A percentile compares a stretch with the other conserved stretches of the same genome.
Conservation (phyloP, 306 rosid genomes). For the Vigna trinervia region DNA sequence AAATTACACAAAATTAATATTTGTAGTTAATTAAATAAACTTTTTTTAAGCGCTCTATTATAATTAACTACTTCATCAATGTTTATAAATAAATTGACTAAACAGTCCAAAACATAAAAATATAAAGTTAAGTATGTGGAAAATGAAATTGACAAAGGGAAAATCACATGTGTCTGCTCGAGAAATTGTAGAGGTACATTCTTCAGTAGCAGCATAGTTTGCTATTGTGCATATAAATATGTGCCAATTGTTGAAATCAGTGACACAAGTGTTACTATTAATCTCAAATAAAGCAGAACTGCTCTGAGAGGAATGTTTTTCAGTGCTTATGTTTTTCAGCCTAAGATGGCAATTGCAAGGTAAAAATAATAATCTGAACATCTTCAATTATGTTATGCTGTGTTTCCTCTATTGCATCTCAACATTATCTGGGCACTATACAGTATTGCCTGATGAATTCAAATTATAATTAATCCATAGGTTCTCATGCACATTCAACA, state of each 20-base stretch:
- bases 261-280: conserved; percentile 30
- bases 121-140: too few species aligned
- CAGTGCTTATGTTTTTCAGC: conserved; percentile 46
- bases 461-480: conserved; percentile 34
- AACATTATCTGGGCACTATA: background rate
- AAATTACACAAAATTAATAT: too few species aligned
- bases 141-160: conserved; percentile 42
- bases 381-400: conserved; percentile 11
- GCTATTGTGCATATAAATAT: conserved; percentile 25
- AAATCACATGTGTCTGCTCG: conserved; percentile 37
- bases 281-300: conserved; percentile 34
- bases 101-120: too few species aligned
- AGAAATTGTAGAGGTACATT: conserved; percentile 23
- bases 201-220: conserved; percentile 13
- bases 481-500: conserved; percentile 55
- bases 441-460: conserved; percentile 24
- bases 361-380: conserved; percentile 33
- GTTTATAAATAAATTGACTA: too few species aligned
- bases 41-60: too few species aligned
- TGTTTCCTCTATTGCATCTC: conserved; percentile 1
- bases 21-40: too few species aligned
- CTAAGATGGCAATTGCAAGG: conserved; percentile 56
- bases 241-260: background rate
- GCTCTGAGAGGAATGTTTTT: conserved; percentile 34
- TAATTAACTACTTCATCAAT: too few species aligned